Conservation (phyloP, 2,329 filamentous ascomycete species). For the Penicillium sp. region DNA sequence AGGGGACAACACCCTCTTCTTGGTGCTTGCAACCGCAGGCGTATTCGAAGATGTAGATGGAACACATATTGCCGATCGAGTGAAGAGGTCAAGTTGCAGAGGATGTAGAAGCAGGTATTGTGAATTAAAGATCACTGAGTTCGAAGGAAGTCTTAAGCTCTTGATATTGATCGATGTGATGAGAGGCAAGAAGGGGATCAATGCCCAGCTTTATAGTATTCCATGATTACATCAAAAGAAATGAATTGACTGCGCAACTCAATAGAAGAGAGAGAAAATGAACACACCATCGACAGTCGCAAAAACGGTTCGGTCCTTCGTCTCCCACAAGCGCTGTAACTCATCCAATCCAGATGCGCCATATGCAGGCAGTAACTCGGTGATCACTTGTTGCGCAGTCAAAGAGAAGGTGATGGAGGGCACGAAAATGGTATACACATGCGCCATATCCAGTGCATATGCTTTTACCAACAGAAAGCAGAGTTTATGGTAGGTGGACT, state of each 20-base stretch:
- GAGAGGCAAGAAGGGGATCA: constrained; percentile 8
- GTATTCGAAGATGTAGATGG: constrained; percentile 39
- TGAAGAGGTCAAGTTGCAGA: neutral
- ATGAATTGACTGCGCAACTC: constrained; percentile 19
- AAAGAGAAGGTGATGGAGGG: constrained; percentile 23
- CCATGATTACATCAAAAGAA: constrained; percentile 22
- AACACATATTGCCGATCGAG: constrained; percentile 34
- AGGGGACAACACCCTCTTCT: constrained; percentile 37
- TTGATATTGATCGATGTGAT: constrained; percentile 8
- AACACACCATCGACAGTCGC: constrained; percentile 4
- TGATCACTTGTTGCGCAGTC: constrained; percentile 11
- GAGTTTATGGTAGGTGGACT: constrained; percentile 33
- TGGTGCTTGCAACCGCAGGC: constrained; percentile 39
- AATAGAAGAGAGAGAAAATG: constrained; percentile 15
- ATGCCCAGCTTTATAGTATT: constrained; percentile 21
- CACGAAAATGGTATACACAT: constrained; percentile 12
- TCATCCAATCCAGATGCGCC: constrained; percentile 15
- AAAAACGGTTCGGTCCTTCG: constrained; percentile 4
- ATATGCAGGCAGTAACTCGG: constrained; percentile 16
- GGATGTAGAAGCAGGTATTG: neutral
- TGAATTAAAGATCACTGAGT: neutral
- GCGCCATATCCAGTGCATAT: constrained; percentile 19
- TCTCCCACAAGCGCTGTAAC: constrained; percentile 11
- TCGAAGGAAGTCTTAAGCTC: neutral
- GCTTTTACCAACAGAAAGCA: constrained; percentile 24